Evolutionary conservation across 768 basidiomycete species (phyloP), one percentile per base, ranked within the genome.

Genomic region (Rhizopogon salebrosus): DNA sequence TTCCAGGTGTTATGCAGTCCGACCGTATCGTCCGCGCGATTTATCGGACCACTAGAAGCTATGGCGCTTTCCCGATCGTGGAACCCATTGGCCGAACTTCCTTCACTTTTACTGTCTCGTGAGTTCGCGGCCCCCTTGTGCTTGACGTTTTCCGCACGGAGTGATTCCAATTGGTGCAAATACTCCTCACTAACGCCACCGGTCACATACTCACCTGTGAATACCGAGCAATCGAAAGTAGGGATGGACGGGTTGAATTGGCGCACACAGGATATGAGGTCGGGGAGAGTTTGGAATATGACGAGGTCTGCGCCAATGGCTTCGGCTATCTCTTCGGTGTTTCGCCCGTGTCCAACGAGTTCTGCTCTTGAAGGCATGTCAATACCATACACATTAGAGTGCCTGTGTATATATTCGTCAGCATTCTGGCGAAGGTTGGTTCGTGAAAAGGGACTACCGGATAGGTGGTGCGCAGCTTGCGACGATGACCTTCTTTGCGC

Each of bases 381-480:
- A 65, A 99, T 99, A 18, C 97, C 97, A 69, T 99, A 98, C 4
- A 99, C 97, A 64, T 98, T 97, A 4, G 94, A 87, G 66, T 84
- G 82, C 24, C 92, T 91, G 53, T n/a, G 1, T 11, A 20, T 22
- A 38, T 20, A 4, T 27, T 23, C 14, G 20, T 51, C 51, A 37
- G 54, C 63, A 7, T 22, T 34, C 8, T 34, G 31, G 4, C 35
- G 36, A 56, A 38, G 35, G 14, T 7, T 53, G 40, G 10, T 14
- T 46, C 29, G 37, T 42, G n/a, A 20, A 10, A 27, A 27, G 16
- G 5, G 48, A 75, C 38, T 55, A 91, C 83, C 95, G 83, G 61
- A 99, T 98, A 1, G 97, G 92, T 6, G 97, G 97, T 7, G 97
- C 92, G 64, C 97, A 98, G 46, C 93, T 95, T 1, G 97, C 97